A percentile compares a stretch with the other conserved stretches of the same genome.
phyloP scores from a whole-genome alignment of 345 rosid species.

The Salix arbutifolia region DNA sequence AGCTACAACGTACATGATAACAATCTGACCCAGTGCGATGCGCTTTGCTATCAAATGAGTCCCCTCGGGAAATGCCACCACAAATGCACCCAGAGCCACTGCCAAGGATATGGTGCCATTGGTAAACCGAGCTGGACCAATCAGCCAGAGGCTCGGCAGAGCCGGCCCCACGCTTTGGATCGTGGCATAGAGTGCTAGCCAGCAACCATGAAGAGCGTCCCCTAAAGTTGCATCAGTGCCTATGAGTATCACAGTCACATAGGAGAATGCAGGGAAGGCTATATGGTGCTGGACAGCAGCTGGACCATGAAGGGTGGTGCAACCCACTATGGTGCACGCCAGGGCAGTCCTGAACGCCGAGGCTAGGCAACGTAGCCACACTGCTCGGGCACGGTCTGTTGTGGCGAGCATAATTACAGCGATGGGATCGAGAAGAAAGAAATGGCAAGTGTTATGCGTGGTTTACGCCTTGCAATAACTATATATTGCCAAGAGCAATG shows the following conservation, averaged over 20 bases:
- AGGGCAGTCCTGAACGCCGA: slow-evolving; percentile 68
- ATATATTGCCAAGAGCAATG: neutral
- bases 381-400: slow-evolving; percentile 36
- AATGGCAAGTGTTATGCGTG: neutral
- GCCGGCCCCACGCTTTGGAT: slow-evolving; percentile 67
- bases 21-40: slow-evolving; percentile 78
- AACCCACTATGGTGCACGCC: slow-evolving; percentile 73
- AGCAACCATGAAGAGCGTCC: slow-evolving; percentile 60
- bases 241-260: slow-evolving; percentile 58
- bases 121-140: slow-evolving; percentile 60
- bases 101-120: slow-evolving; percentile 48
- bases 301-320: slow-evolving; percentile 64
- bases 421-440: neutral
- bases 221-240: slow-evolving; percentile 75
- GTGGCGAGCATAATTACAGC: slow-evolving; percentile 13
- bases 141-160: slow-evolving; percentile 52
- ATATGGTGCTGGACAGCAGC: slow-evolving; percentile 35
- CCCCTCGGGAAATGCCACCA: slow-evolving; percentile 54
- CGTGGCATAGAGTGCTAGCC: slow-evolving; percentile 74
- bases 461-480: neutral
- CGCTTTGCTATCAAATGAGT: slow-evolving; percentile 65
- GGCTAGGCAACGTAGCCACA: slow-evolving; percentile 61
- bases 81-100: slow-evolving; percentile 52
- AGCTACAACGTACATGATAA: slow-evolving; percentile 56
- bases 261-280: slow-evolving; percentile 76